Evolutionary conservation across 1,139 yeast species (phyloP).

Genomic region (Taphrina pruni): DNA sequence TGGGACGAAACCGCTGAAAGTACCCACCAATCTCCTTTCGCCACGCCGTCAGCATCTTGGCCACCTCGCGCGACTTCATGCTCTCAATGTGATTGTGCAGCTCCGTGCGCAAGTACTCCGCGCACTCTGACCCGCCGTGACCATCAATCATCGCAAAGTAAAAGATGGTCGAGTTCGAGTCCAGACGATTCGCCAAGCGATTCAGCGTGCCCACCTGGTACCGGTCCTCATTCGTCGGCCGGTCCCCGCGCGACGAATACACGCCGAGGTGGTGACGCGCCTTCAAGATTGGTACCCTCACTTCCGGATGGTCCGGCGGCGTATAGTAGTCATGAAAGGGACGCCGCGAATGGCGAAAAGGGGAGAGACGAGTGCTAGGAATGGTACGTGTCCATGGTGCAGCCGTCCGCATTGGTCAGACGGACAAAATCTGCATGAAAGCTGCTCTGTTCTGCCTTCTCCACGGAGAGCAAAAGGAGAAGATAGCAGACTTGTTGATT

Average conservation of each 20-base stretch:
- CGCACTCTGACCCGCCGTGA: conserved; percentile 38
- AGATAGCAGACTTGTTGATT: no score
- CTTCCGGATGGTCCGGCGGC: conserved; percentile 42
- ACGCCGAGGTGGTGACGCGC: conserved; percentile 85
- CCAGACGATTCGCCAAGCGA: conserved; percentile 48
- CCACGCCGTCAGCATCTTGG: conserved; percentile 40
- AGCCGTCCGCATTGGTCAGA: not conserved
- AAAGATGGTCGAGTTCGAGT: conserved; percentile 29
- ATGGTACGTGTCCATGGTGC: conserved; percentile 1
- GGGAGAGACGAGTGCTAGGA: not conserved
- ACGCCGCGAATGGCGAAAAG: not conserved
- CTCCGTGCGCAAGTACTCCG: conserved; percentile 22
- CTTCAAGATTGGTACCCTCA: conserved; percentile 63
- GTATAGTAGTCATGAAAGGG: conserved; percentile 36
- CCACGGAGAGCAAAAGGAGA: no score
- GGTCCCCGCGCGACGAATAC: conserved; percentile 72
- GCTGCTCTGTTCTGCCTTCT: no score
- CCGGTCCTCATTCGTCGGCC: conserved; percentile 80
- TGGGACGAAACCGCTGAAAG: conserved; percentile 37
- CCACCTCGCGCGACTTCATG: conserved; percentile 49
- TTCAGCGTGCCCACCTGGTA: conserved; percentile 61
- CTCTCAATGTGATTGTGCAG: conserved; percentile 62
- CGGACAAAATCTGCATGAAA: no score
- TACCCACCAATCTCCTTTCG: conserved; percentile 37
- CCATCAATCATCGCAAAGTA: conserved; percentile 41